Percentiles rank a stretch among this genome's conserved stretches.
These are phyloP conservation scores for Verticillium nonalfalfae DNA, from an alignment of 2,329 filamentous ascomycete species.

Conservation along the genomic window DNA sequence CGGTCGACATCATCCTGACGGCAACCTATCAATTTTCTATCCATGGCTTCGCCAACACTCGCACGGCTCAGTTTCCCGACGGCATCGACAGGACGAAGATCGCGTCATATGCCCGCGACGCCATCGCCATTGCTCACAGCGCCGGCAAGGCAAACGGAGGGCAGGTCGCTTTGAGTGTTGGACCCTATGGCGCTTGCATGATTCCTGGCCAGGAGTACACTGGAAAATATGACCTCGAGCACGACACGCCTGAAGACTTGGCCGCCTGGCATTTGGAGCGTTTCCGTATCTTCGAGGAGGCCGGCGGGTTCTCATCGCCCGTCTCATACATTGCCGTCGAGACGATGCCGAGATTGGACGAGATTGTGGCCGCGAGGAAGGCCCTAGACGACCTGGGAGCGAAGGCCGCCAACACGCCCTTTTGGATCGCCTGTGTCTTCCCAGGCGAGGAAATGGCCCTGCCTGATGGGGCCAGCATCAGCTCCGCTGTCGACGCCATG, in stretches of 20 bases:
- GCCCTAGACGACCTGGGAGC: slow-evolving; percentile 22
- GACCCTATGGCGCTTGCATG: slow-evolving; percentile 64
- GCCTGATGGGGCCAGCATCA: slow-evolving; percentile 46
- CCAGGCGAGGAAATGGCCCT: slow-evolving; percentile 45
- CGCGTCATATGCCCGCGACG: slow-evolving; percentile 32
- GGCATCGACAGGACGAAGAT: slow-evolving; percentile 35
- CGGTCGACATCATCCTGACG: slow-evolving; percentile 57
- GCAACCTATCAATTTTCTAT: slow-evolving; percentile 61
- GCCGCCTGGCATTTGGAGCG: slow-evolving; percentile 51
- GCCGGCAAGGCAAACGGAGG: slow-evolving; percentile 19
- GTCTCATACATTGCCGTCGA: slow-evolving; percentile 56
- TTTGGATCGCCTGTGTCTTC: slow-evolving; percentile 60
- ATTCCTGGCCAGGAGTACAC: slow-evolving; percentile 60
- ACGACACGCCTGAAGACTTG: slow-evolving; percentile 36
- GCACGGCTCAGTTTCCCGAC: slow-evolving; percentile 28
- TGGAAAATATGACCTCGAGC: slow-evolving; percentile 48
- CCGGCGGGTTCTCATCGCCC: slow-evolving; percentile 28
- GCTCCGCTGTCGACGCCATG: slow-evolving; percentile 28
- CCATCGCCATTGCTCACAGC: slow-evolving; percentile 33
- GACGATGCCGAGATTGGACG: slow-evolving; percentile 57
- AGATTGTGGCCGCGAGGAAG: slow-evolving; percentile 50
- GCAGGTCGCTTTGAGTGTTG: slow-evolving; percentile 51
- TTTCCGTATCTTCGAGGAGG: slow-evolving; percentile 40
- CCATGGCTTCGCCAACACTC: slow-evolving; percentile 48
- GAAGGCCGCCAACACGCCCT: slow-evolving; percentile 27